phyloP scores from a whole-genome alignment of 2,329 filamentous ascomycete species.

The Fusarium verticillioides region DNA sequence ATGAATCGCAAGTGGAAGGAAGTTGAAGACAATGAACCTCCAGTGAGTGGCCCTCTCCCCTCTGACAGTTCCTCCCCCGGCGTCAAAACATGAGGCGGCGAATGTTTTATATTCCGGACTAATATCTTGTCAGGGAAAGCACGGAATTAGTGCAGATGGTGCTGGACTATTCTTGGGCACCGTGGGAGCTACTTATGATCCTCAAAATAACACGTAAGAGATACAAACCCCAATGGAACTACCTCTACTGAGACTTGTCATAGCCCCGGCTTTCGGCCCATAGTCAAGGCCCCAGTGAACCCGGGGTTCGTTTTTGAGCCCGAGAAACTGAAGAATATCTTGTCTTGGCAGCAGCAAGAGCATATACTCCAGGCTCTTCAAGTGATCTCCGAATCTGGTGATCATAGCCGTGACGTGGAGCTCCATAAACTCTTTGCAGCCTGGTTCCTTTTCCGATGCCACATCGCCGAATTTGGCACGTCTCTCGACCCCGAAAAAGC shows the following conservation, averaged over 20 bases:
- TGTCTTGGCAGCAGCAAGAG: background rate
- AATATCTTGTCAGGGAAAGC: background rate
- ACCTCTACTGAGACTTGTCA: background rate
- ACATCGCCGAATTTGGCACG: fast-evolving
- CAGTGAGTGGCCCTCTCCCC: too few relatives aligned
- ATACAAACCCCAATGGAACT: too few relatives aligned
- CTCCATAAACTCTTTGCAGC: background rate
- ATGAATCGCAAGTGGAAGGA: too few relatives aligned
- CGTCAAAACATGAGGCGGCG: too few relatives aligned
- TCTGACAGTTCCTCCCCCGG: too few relatives aligned
- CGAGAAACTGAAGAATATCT: background rate
- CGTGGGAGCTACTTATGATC: background rate
- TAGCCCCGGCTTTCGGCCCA: background rate
- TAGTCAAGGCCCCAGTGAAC: background rate
- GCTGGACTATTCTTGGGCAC: background rate
- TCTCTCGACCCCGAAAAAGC: background rate
- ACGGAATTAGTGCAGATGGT: background rate
- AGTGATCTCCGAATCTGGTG: background rate
- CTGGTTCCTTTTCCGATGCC: background rate
- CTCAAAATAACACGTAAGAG: background rate
- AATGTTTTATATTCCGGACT: too few relatives aligned
- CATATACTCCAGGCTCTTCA: background rate
- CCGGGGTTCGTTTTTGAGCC: background rate
- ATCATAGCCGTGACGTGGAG: background rate
- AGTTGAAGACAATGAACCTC: too few relatives aligned